These are phyloP conservation scores for Ceriops decandra DNA, from an alignment of 345 rosid species.

Conservation along the genomic window DNA sequence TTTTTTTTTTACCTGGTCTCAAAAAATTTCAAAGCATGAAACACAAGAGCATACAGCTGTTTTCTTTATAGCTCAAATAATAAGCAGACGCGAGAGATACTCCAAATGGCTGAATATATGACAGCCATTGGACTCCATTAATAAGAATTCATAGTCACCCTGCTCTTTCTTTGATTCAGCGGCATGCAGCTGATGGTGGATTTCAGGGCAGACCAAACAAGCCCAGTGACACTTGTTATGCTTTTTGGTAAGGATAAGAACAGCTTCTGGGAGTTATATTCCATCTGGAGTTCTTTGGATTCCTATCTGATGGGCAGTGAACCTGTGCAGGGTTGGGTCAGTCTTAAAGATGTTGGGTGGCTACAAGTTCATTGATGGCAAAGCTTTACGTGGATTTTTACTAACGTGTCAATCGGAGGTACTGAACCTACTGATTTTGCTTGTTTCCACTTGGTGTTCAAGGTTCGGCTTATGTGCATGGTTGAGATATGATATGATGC, in stretches of 20 bases:
- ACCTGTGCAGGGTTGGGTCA: constrained; percentile 65
- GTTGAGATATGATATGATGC: background rate
- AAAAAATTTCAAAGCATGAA: constrained; percentile 9
- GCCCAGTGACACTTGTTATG: constrained; percentile 90
- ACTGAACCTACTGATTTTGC: constrained; percentile 40
- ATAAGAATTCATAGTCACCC: background rate
- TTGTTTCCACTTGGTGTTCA: constrained; percentile 4
- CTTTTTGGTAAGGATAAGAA: constrained; percentile 67
- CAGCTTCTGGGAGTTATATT: constrained; percentile 3
- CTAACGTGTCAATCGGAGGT: constrained; percentile 83
- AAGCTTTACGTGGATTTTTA: constrained; percentile 58
- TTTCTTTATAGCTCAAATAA: constrained; percentile 9
- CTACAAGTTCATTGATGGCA: constrained; percentile 47
- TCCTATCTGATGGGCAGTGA: constrained; percentile 1
- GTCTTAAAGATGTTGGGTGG: constrained; percentile 69
- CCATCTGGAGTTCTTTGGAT: background rate
- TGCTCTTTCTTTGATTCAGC: constrained; percentile 35
- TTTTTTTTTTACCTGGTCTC: constrained; percentile 5
- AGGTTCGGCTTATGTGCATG: background rate
- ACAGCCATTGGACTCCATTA: constrained; percentile 1
- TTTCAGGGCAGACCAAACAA: constrained; percentile 91
- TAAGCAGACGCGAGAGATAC: background rate
- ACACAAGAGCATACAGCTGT: background rate
- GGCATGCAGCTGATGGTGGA: constrained; percentile 85
- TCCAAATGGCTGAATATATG: constrained; percentile 5